A percentile compares a stretch with the other conserved stretches of the same genome.
phyloP scores from a whole-genome alignment of 495 filamentous ascomycete genomes.

The Lasiosphaeris hirsuta region DNA sequence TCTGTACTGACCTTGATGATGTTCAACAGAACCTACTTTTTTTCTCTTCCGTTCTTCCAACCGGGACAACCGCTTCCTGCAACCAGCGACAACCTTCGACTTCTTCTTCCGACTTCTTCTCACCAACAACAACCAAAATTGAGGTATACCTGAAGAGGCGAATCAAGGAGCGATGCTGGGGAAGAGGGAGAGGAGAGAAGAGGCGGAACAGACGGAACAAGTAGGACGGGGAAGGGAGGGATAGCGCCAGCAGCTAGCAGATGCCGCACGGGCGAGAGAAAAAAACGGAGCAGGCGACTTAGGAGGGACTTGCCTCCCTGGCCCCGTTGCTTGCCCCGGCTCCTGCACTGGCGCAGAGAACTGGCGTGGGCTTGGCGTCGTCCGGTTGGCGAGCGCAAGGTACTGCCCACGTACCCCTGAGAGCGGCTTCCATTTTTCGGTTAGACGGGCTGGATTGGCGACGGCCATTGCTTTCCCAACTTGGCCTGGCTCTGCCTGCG shows the following conservation, averaged over 20 bases:
- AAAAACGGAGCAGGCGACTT: constrained; percentile 15
- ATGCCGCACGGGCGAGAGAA: constrained; percentile 17
- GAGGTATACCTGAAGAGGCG: constrained; percentile 16
- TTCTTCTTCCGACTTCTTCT: constrained; percentile 26
- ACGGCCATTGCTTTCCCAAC: constrained; percentile 16
- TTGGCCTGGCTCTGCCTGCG: constrained; percentile 4
- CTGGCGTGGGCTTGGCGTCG: constrained; percentile 9
- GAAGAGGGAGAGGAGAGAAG: constrained; percentile 21
- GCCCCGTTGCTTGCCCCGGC: not conserved
- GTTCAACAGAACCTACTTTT: constrained; percentile 7
- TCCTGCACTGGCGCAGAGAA: not conserved
- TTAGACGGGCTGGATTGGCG: constrained; percentile 17
- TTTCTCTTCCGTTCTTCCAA: not conserved
- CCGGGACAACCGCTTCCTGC: constrained; percentile 4
- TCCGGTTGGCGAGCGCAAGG: constrained; percentile 4
- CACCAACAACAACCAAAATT: constrained; percentile 35
- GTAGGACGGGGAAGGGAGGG: constrained; percentile 25
- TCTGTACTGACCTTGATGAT: constrained; percentile 20
- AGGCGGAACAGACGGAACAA: constrained; percentile 31
- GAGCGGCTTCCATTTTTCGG: constrained; percentile 19
- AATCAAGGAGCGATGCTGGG: constrained; percentile 19
- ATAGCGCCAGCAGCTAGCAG: constrained; percentile 20
- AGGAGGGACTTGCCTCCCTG: constrained; percentile 15
- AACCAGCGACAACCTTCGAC: constrained; percentile 18
- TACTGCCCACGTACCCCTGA: constrained; percentile 18